phyloP scores from a whole-genome alignment of 805 yeast genomes.

The Candida oleophila region DNA sequence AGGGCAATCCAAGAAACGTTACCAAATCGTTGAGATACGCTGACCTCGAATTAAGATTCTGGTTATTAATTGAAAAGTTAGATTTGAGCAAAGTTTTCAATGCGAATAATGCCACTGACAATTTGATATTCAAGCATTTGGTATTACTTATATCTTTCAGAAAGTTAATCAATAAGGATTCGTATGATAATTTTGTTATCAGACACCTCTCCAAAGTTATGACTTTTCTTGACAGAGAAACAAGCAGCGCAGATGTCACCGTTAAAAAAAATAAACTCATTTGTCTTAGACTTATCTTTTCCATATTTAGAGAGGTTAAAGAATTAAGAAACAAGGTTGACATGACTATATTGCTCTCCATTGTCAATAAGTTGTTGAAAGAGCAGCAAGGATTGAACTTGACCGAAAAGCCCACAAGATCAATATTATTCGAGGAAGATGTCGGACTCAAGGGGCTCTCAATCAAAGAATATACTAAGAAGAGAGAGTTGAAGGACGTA shows the following conservation, averaged over 20 bases:
- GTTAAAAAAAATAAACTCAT: constrained; percentile 8
- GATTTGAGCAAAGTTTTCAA: neutral
- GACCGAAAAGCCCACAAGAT: constrained; percentile 40
- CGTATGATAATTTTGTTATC: neutral
- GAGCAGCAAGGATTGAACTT: neutral
- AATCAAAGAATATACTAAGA: neutral
- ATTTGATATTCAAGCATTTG: constrained; percentile 1
- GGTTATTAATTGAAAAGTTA: constrained; percentile 6
- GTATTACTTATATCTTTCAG: neutral
- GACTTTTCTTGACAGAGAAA: neutral
- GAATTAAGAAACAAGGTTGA: constrained; percentile 9
- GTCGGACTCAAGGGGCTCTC: constrained; percentile 56
- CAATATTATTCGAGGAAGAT: constrained; percentile 63
- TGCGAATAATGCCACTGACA: neutral
- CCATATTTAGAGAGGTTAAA: constrained; percentile 57
- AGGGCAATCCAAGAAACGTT: constrained; percentile 13
- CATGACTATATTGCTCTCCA: constrained; percentile 12
- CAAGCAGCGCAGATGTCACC: neutral
- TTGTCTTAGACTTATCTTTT: constrained; percentile 46
- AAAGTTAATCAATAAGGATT: neutral
- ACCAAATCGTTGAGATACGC: constrained; percentile 20
- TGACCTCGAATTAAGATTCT: constrained; percentile 23
- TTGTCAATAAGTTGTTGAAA: constrained; percentile 15
- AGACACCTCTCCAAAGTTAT: constrained; percentile 4
- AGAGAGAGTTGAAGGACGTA: neutral